Base-by-base conservation (phyloP, 1,284 basidiomycete species). In the Marasmius tenuissimus region DNA sequence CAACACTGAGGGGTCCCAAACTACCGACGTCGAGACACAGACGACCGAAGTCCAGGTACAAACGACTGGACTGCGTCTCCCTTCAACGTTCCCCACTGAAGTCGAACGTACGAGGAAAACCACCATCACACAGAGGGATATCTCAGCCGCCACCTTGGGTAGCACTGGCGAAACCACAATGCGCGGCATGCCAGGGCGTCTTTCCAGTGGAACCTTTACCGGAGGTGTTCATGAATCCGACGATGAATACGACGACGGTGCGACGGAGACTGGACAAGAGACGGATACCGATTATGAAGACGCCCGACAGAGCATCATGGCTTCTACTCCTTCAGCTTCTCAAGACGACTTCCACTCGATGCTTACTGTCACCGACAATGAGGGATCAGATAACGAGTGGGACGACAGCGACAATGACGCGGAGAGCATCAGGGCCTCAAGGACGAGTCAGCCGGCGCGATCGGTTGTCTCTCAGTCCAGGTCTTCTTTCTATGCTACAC, bases 221-320 rank as follows among this genome's bases (percentile, higher is more conserved):
- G n/a, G n/a, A n/a, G 58, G 61, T 38, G 71, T 72, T 40, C 67
- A 71, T 1, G 72, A 70, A 1, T 74, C 73, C 20, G 70, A 73
- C 40, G 69, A 72, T 1, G 71, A 70, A 0, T 74, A 73, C 18
- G 77, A 77, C n/a, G 72, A 73, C 4, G 80, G 82, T 5, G 86
- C 82, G 63, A 84, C 79, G 1, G 84, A 81, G 70, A 88, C 86
- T 6, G 88, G 87, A 57, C 84, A 81, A 1, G 87, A 83, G 35
- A 84, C 82, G 1, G 83, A 88, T 62, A 85, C 85, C 50, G 90
- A 92, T 63, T 97, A 92, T 70, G 85, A 91, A 22, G 93, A 96
- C 71, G 94, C 94, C 1, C 80, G 87, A 57, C 88, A 90, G 72
- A 93, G 89, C 62, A 82, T 90, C 20, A 78, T 78, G 33, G 78